phyloP scores from a whole-genome alignment of 805 yeast species.

The Phaffomyces opuntiae region DNA sequence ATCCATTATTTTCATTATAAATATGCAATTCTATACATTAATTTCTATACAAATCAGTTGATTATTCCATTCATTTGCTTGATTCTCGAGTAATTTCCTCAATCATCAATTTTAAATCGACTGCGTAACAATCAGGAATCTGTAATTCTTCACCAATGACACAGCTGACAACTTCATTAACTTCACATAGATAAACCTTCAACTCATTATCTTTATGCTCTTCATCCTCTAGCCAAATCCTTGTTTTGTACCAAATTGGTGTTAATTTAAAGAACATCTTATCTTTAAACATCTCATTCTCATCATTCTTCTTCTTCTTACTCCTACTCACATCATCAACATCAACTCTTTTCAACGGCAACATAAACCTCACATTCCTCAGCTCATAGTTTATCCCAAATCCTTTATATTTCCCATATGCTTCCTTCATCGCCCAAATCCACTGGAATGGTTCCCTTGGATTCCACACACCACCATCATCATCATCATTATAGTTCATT shows the following conservation, averaged over 20 bases:
- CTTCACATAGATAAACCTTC: background rate
- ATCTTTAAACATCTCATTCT: background rate
- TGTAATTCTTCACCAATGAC: background rate
- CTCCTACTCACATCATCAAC: background rate
- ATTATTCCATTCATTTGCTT: too few species aligned
- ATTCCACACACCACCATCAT: background rate
- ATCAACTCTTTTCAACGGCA: background rate
- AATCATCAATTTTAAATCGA: background rate
- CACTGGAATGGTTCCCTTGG: slow-evolving; percentile 36
- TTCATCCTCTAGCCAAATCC: background rate
- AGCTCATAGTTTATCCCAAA: slow-evolving; percentile 43
- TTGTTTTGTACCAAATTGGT: background rate
- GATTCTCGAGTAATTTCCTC: background rate
- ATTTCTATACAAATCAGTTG: too few species aligned
- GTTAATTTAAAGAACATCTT: background rate
- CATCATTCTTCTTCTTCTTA: background rate
- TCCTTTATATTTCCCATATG: slow-evolving; percentile 62
- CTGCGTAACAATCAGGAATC: background rate
- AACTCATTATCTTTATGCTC: background rate
- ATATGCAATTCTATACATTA: too few species aligned
- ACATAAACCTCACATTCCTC: slow-evolving; percentile 23
- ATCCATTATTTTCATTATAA: too few species aligned
- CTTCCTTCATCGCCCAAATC: slow-evolving; percentile 77
- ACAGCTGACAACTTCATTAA: background rate
- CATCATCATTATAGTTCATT: background rate